These are phyloP conservation scores for Corylus americana DNA, from an alignment of 306 rosid genomes.

Conservation along the genomic window DNA sequence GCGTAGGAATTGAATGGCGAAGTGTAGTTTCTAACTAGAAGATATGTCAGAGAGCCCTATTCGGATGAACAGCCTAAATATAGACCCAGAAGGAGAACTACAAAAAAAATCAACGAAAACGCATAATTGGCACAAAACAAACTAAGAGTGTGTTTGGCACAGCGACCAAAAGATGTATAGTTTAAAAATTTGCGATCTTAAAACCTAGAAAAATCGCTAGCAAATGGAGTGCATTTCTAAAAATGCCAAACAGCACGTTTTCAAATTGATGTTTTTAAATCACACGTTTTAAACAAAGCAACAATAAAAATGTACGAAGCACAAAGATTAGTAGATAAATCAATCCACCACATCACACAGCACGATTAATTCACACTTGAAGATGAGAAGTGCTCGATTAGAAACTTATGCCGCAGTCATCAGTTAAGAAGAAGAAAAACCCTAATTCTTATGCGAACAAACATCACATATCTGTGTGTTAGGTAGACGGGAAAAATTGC, in stretches of 20 bases:
- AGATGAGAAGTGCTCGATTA: conserved; percentile 15
- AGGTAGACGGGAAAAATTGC: conserved; percentile 29
- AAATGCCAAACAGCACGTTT: too few relatives aligned
- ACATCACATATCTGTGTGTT: conserved; percentile 20
- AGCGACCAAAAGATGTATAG: too few relatives aligned
- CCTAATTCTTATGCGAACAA: conserved; percentile 30
- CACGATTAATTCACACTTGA: neutral
- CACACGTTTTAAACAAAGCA: too few relatives aligned
- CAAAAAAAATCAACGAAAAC: neutral
- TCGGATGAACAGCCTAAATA: neutral
- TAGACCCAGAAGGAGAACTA: neutral
- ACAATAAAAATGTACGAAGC: too few relatives aligned
- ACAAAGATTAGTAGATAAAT: neutral
- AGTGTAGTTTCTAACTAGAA: neutral
- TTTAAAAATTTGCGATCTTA: too few relatives aligned
- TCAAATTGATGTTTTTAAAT: too few relatives aligned
- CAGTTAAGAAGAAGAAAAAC: conserved; percentile 3
- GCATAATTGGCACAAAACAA: too few relatives aligned
- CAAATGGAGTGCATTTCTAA: too few relatives aligned
- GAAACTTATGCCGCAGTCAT: conserved; percentile 17
- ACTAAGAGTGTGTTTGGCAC: too few relatives aligned
- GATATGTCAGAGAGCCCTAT: neutral
- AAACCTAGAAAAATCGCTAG: too few relatives aligned
- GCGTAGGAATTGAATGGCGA: neutral
- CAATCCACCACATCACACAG: neutral